phyloP scores from a whole-genome alignment of 2,329 filamentous ascomycete species.

The Aphanocladium album region DNA sequence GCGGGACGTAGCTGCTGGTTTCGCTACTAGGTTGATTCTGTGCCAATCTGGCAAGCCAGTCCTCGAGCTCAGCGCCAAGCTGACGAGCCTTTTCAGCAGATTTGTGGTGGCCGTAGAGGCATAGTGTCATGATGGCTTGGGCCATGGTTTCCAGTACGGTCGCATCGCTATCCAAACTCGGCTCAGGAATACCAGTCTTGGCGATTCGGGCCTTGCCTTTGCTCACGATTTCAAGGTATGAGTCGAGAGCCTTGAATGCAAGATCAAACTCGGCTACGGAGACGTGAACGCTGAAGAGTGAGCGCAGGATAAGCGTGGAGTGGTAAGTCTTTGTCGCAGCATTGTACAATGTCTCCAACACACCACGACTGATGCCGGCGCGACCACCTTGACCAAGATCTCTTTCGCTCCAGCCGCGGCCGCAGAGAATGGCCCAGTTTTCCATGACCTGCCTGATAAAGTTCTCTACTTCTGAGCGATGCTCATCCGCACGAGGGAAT shows the following conservation, averaged over 20 bases:
- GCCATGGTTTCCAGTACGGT: constrained; percentile 72
- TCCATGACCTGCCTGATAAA: constrained; percentile 75
- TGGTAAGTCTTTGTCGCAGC: constrained; percentile 93
- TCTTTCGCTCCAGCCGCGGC: constrained; percentile 71
- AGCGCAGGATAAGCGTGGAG: constrained; percentile 80
- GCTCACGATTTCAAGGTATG: constrained; percentile 83
- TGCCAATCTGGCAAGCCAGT: constrained; percentile 63
- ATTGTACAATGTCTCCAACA: constrained; percentile 84
- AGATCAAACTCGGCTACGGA: constrained; percentile 87
- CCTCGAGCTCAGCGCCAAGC: constrained; percentile 66
- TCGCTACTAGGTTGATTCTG: constrained; percentile 24
- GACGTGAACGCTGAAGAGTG: constrained; percentile 83
- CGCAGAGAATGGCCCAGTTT: constrained; percentile 82
- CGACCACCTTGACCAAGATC: constrained; percentile 81
- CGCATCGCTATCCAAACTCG: constrained; percentile 71
- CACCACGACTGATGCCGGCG: constrained; percentile 65
- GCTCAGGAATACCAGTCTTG: constrained; percentile 68
- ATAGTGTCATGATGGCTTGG: constrained; percentile 74
- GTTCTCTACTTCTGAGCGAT: constrained; percentile 71
- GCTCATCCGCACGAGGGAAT: constrained; percentile 80
- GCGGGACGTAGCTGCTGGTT: constrained; percentile 44
- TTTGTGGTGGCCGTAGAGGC: constrained; percentile 69
- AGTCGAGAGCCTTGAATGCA: constrained; percentile 84
- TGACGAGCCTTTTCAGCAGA: constrained; percentile 75
- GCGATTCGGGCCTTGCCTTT: constrained; percentile 78